Conservation (phyloP, 306 rosid species). For the Malus domestica region DNA sequence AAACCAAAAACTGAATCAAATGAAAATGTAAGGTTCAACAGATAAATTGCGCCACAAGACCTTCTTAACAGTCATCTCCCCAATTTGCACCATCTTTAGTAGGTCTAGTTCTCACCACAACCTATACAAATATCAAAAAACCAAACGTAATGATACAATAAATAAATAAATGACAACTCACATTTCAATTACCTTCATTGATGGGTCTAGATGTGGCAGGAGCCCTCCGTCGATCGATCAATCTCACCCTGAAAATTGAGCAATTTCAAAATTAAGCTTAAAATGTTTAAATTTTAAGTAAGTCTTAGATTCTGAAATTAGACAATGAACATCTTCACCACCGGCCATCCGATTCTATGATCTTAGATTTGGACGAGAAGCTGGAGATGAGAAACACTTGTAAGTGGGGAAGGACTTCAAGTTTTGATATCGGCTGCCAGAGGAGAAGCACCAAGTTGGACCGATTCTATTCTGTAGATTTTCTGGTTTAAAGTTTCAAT, state of each 20-base stretch:
- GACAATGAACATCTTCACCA: constrained; percentile 38
- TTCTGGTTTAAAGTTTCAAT: too few relatives aligned
- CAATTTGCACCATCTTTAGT: constrained; percentile 25
- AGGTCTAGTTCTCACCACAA: constrained; percentile 64
- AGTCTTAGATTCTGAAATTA: neutral
- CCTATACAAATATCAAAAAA: constrained; percentile 33
- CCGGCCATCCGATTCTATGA: constrained; percentile 16
- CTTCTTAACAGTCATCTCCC: constrained; percentile 52
- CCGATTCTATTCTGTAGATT: too few relatives aligned
- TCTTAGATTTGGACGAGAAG: constrained; percentile 6
- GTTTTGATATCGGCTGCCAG: too few relatives aligned
- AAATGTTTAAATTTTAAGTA: neutral
- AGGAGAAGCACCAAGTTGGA: too few relatives aligned
- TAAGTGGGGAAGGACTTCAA: too few relatives aligned
- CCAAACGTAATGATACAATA: neutral
- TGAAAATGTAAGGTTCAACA: constrained; percentile 43
- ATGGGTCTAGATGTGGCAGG: constrained; percentile 2
- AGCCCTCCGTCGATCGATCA: neutral
- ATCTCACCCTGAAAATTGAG: constrained; percentile 14
- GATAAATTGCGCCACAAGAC: constrained; percentile 50
- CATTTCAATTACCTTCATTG: constrained; percentile 21
- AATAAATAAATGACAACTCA: neutral
- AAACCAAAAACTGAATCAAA: constrained; percentile 76
- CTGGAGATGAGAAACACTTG: too few relatives aligned
- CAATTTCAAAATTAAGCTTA: neutral